Percentiles rank a stretch among this genome's conserved stretches.
These are phyloP conservation scores for Bullera alba DNA, from an alignment of 768 basidiomycete genomes.

Conservation along the genomic window DNA sequence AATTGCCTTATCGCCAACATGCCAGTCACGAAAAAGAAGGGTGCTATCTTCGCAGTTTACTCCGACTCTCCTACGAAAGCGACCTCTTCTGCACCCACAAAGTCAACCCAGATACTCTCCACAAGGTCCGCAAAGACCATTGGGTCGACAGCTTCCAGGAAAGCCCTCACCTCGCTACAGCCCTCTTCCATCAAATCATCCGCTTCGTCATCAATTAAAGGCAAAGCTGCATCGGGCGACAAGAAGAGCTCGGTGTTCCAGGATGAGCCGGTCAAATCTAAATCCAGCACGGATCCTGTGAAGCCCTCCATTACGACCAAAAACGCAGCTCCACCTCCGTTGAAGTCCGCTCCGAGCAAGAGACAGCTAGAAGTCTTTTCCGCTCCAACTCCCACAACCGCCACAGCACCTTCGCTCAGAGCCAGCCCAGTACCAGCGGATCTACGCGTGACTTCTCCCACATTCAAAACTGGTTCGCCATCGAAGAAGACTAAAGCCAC, in stretches of 20 bases:
- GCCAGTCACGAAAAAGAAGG: constrained; percentile 43
- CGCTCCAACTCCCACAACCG: no score
- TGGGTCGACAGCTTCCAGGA: not conserved
- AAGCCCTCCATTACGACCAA: not conserved
- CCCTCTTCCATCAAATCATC: not conserved
- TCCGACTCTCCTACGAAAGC: constrained; percentile 32
- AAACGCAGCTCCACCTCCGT: not conserved
- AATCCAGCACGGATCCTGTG: not conserved
- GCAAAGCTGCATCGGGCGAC: constrained; percentile 1
- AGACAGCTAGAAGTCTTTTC: constrained; percentile 20
- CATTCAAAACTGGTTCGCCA: not conserved
- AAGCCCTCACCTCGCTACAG: constrained; percentile 2
- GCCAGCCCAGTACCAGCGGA: no score
- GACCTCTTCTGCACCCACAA: not conserved
- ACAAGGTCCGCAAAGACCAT: not conserved
- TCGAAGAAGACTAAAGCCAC: not conserved
- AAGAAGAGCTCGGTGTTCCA: not conserved
- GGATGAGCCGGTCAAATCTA: constrained; percentile 3
- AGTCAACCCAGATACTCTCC: not conserved
- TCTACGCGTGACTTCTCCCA: constrained; percentile 6
- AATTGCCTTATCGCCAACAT: constrained; percentile 17
- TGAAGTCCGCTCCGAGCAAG: constrained; percentile 7
- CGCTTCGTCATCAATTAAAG: not conserved
- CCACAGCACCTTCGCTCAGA: no score
- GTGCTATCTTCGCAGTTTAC: constrained; percentile 44